phyloP scores from a whole-genome alignment of 1,139 yeast genomes.

The Barnettozyma hawaiiensis region DNA sequence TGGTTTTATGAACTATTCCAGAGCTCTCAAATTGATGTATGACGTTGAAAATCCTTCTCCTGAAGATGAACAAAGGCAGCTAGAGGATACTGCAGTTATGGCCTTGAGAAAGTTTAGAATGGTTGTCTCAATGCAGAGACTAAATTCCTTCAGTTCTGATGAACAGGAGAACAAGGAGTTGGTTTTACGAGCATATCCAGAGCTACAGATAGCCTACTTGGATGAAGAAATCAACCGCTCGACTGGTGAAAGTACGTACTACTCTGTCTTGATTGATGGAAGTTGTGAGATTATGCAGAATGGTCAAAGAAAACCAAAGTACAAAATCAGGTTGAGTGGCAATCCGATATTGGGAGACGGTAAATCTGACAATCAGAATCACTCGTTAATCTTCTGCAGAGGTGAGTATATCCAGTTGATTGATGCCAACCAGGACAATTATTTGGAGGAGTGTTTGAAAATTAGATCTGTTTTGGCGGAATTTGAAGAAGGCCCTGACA shows the following conservation, averaged over 20 bases:
- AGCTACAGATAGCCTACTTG: slow-evolving; percentile 64
- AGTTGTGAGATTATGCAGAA: slow-evolving; percentile 61
- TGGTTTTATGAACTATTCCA: slow-evolving; percentile 74
- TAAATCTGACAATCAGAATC: slow-evolving; percentile 72
- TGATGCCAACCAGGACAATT: slow-evolving; percentile 74
- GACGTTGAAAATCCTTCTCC: slow-evolving; percentile 71
- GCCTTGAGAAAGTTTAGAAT: slow-evolving; percentile 70
- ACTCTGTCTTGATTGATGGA: slow-evolving; percentile 68
- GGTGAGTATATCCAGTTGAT: slow-evolving; percentile 72
- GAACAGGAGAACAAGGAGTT: slow-evolving; percentile 68
- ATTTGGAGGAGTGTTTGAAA: slow-evolving; percentile 69
- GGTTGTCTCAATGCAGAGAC: slow-evolving; percentile 71
- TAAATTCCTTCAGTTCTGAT: slow-evolving; percentile 57
- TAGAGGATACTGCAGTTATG: slow-evolving; percentile 58
- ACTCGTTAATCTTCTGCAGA: slow-evolving; percentile 63
- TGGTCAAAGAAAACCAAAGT: slow-evolving; percentile 67
- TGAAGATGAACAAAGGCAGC: slow-evolving; percentile 52
- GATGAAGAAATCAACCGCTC: slow-evolving; percentile 59
- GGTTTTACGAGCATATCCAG: slow-evolving; percentile 67
- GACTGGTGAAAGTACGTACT: slow-evolving; percentile 60
- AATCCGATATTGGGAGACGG: slow-evolving; percentile 77
- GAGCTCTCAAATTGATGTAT: slow-evolving; percentile 65
- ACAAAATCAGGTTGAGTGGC: slow-evolving; percentile 66
- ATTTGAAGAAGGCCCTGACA: slow-evolving; percentile 54
- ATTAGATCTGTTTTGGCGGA: slow-evolving; percentile 62